These are phyloP conservation scores for Tilletia indica DNA, from an alignment of 1,284 basidiomycete genomes.

Conservation along the genomic window DNA sequence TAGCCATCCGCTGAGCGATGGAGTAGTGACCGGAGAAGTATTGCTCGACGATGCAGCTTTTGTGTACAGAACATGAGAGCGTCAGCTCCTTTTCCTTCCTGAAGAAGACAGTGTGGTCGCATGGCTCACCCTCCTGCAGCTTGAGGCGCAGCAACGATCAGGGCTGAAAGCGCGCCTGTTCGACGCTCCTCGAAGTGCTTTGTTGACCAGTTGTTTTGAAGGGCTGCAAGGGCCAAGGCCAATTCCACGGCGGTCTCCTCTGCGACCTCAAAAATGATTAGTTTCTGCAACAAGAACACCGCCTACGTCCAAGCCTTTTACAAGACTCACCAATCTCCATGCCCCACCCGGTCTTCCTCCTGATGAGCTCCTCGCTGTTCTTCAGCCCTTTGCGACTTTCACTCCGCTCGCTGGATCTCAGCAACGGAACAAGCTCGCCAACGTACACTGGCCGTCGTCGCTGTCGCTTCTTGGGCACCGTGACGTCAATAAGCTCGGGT, in stretches of 20 bases:
- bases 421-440: slow-evolving; percentile 52
- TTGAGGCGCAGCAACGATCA: slow-evolving; percentile 74
- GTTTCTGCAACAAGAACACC: background rate
- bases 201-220: slow-evolving; percentile 81
- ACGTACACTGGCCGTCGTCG: slow-evolving; percentile 55
- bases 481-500: slow-evolving; percentile 22
- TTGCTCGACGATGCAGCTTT: slow-evolving; percentile 67
- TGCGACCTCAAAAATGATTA: slow-evolving; percentile 44
- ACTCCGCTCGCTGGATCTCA: slow-evolving; percentile 36
- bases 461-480: slow-evolving; percentile 34
- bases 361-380: slow-evolving; percentile 34
- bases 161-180: slow-evolving; percentile 72
- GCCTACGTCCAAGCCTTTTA: slow-evolving; percentile 17
- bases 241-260: slow-evolving; percentile 86
- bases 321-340: slow-evolving; percentile 30
- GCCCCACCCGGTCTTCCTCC: slow-evolving; percentile 38
- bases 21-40: slow-evolving; percentile 91
- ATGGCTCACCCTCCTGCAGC: slow-evolving; percentile 65
- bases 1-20: slow-evolving; percentile 74
- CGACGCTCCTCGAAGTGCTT: slow-evolving; percentile 75
- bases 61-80: background rate
- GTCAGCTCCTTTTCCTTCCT: background rate
- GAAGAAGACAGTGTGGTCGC: background rate
- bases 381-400: slow-evolving; percentile 32
- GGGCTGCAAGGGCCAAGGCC: slow-evolving; percentile 68